phyloP scores from a whole-genome alignment of 805 yeast genomes.

The Ogataea pini region DNA sequence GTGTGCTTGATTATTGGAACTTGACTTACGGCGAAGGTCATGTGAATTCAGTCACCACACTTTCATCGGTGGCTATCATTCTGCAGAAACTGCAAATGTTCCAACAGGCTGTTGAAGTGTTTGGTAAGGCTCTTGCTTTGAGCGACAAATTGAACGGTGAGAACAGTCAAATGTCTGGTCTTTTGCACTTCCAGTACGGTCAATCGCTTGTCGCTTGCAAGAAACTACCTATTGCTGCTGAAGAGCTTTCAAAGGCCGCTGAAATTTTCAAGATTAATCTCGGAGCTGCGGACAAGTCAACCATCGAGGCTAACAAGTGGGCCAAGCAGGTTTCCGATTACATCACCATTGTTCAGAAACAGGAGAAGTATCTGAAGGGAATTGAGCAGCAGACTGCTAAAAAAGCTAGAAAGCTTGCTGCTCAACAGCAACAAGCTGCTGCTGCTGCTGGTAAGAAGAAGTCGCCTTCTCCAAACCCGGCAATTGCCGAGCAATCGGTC shows the following conservation, averaged over 20 bases:
- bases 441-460: constrained; percentile 31
- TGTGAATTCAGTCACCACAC: constrained; percentile 67
- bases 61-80: constrained; percentile 60
- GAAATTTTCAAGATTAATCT: constrained; percentile 54
- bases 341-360: constrained; percentile 46
- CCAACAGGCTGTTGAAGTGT: constrained; percentile 52
- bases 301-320: constrained; percentile 70
- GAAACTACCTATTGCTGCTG: constrained; percentile 57
- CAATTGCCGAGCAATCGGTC: constrained; percentile 62
- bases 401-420: constrained; percentile 24
- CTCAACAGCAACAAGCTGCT: constrained; percentile 14
- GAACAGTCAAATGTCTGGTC: constrained; percentile 60
- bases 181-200: constrained; percentile 67
- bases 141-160: constrained; percentile 56
- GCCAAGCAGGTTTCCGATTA: constrained; percentile 54
- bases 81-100: constrained; percentile 53
- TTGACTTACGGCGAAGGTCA: constrained; percentile 61
- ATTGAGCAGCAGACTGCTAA: constrained; percentile 25
- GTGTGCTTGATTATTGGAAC: constrained; percentile 61
- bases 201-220: constrained; percentile 55
- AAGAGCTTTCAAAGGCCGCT: constrained; percentile 56
- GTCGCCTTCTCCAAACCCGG: constrained; percentile 45
- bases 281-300: constrained; percentile 67
- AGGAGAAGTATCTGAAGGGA: constrained; percentile 38
- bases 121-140: constrained; percentile 52